Conservation (phyloP, 371 early-diverging fungal genomes). For the Massospora cicadina region DNA sequence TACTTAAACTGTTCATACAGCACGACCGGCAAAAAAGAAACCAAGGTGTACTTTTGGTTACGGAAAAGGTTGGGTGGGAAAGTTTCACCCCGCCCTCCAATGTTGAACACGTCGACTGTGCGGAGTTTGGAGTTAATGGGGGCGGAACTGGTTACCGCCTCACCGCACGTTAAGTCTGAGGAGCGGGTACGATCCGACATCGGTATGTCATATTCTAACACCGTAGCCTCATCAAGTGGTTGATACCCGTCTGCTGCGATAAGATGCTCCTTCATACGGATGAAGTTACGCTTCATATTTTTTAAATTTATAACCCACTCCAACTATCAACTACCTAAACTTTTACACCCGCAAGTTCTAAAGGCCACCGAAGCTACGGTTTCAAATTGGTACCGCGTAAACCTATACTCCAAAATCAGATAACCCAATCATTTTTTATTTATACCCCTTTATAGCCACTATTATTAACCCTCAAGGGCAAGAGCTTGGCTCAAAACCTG, state of each 20-base stretch:
- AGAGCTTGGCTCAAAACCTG: too few species aligned
- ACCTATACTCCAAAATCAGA: too few species aligned
- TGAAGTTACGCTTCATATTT: not conserved
- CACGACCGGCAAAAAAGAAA: slow-evolving; percentile 82
- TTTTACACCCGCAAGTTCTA: too few species aligned
- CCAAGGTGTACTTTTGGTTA: slow-evolving; percentile 91
- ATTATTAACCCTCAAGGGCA: too few species aligned
- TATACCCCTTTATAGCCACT: too few species aligned
- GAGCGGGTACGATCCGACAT: not conserved
- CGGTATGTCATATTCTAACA: not conserved
- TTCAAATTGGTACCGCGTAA: too few species aligned
- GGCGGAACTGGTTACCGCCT: too few species aligned
- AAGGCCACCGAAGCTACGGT: too few species aligned
- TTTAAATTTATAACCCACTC: too few species aligned
- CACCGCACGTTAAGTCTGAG: not conserved
- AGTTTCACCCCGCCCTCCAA: slow-evolving; percentile 26
- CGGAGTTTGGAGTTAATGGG: not conserved
- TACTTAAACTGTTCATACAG: slow-evolving; percentile 92
- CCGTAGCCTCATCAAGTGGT: not conserved
- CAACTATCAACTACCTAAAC: too few species aligned
- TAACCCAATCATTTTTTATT: too few species aligned
- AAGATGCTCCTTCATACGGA: not conserved
- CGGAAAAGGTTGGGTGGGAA: slow-evolving; percentile 74
- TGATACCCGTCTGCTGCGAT: not conserved
- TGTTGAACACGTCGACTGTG: not conserved